These are phyloP conservation scores for Kodamaea kakaduensis DNA, from an alignment of 805 yeast genomes.

Conservation along the genomic window DNA sequence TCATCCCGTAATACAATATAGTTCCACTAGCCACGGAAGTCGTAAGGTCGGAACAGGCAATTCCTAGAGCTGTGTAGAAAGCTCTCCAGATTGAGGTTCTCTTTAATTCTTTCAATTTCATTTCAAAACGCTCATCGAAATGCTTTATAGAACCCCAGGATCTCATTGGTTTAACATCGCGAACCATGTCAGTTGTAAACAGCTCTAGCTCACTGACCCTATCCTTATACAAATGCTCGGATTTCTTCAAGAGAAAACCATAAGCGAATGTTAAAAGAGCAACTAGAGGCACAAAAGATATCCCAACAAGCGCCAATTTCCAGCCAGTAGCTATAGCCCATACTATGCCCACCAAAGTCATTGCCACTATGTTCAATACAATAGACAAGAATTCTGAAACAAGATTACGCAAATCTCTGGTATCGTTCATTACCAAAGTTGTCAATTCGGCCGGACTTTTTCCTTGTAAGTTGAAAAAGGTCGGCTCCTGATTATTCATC, in stretches of 20 bases:
- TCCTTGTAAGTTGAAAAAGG: constrained; percentile 45
- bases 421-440: constrained; percentile 73
- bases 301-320: constrained; percentile 80
- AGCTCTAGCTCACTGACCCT: constrained; percentile 53
- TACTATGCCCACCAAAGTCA: constrained; percentile 56
- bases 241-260: constrained; percentile 46
- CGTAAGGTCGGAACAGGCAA: constrained; percentile 53
- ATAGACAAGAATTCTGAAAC: constrained; percentile 61
- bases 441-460: constrained; percentile 50
- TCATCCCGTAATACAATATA: constrained; percentile 75
- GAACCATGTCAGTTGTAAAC: constrained; percentile 47
- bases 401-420: constrained; percentile 68
- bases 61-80: constrained; percentile 60
- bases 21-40: constrained; percentile 63
- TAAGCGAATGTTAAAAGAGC: constrained; percentile 48
- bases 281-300: constrained; percentile 69
- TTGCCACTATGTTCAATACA: constrained; percentile 47
- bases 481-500: constrained; percentile 48
- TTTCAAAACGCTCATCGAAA: constrained; percentile 40
- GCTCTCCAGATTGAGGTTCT: constrained; percentile 50
- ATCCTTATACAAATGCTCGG: constrained; percentile 60
- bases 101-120: constrained; percentile 27
- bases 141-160: constrained; percentile 48
- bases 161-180: constrained; percentile 61
- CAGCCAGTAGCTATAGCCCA: constrained; percentile 85